A percentile compares a stretch with the other conserved stretches of the same genome.
These are phyloP conservation scores for Chaetomium tenue DNA, from an alignment of 495 filamentous ascomycete species.

Conservation along the genomic window DNA sequence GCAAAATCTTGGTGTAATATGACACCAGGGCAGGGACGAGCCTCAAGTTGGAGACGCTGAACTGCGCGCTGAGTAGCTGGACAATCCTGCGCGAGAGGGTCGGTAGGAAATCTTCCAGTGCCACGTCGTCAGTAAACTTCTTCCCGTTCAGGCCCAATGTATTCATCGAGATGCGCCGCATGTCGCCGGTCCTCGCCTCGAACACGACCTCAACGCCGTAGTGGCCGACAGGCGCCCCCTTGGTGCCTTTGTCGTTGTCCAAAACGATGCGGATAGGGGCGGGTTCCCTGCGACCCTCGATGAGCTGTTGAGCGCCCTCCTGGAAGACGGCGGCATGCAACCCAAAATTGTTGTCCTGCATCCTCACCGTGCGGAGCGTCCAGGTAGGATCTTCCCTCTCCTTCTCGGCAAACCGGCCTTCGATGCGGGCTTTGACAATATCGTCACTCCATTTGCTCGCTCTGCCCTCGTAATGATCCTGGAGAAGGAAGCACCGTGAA, in stretches of 20 bases:
- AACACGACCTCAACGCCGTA: slow-evolving; percentile 66
- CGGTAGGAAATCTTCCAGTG: slow-evolving; percentile 63
- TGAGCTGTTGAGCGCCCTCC: slow-evolving; percentile 53
- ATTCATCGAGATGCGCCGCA: slow-evolving; percentile 52
- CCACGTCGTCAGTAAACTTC: slow-evolving; percentile 65
- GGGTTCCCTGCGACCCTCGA: slow-evolving; percentile 56
- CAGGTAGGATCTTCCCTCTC: slow-evolving; percentile 78
- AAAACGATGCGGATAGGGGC: slow-evolving; percentile 61
- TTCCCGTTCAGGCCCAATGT: slow-evolving; percentile 61
- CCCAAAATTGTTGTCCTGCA: slow-evolving; percentile 58
- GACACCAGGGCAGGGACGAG: slow-evolving; percentile 63
- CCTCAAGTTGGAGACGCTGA: slow-evolving; percentile 63
- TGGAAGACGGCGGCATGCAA: slow-evolving; percentile 77
- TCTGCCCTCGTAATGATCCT: slow-evolving; percentile 75
- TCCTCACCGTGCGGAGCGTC: slow-evolving; percentile 66
- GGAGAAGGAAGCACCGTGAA: slow-evolving; percentile 62
- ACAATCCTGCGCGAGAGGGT: slow-evolving; percentile 56
- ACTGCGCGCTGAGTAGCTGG: slow-evolving; percentile 65
- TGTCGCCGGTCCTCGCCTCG: slow-evolving; percentile 47
- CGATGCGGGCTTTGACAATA: slow-evolving; percentile 78
- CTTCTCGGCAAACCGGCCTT: slow-evolving; percentile 73
- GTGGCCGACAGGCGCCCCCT: slow-evolving; percentile 60
- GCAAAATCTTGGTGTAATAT: slow-evolving; percentile 70
- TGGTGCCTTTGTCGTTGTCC: slow-evolving; percentile 58
- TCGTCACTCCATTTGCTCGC: slow-evolving; percentile 79